Base-by-base conservation (phyloP, 2,329 filamentous ascomycete genomes). In the Xylaria sp. region DNA sequence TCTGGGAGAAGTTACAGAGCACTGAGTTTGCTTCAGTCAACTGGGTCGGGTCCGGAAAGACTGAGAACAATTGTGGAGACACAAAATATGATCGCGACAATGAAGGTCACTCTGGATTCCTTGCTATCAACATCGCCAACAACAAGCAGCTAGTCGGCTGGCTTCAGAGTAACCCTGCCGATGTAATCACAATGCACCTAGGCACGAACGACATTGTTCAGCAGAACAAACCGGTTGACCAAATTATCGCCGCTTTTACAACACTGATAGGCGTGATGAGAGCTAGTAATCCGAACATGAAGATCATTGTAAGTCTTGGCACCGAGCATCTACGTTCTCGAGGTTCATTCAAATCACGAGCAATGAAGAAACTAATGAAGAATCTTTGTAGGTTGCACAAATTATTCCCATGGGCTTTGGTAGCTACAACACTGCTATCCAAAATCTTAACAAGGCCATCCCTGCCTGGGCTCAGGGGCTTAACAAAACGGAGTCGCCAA, bases 121-220 rank as follows among this genome's bases (percentile, higher is more conserved):
- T 80, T 11, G 81, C 81, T 20, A 78, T 82, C 64, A 73, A 82
- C 70, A 82, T 82, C 54, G 81, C 80, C 63, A 80, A 80, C 65
- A 74, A 75, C 57, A 79, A 79, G 38, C 78, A 82, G 74, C 73
- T 83, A 22, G 79, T 79, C 47, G 80, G 79, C 27, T 83, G 81
- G 81, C 74, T 83, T 50, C 71, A 79, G 73, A 70, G 39, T 15
- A 83, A 81, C 67, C 79, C 79, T 0, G 80, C 81, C 1, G 80
- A 83, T 68, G 78, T 83, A 29, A 78, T 83, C 62, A 82, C 79
- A 10, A 82, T 83, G 80, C 81, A 83, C 70, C 68, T 83, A 1
- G 80, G 81, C 20, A 83, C 81, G 47, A 82, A 83, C 67, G 81
- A 82, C 57, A 79, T 78, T 64, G 79, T 80, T 56, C 78, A 80